Evolutionary conservation across 1,284 basidiomycete genomes (phyloP), one percentile per base, ranked within the genome.

Genomic region (Cryptococcus jaspeensis): DNA sequence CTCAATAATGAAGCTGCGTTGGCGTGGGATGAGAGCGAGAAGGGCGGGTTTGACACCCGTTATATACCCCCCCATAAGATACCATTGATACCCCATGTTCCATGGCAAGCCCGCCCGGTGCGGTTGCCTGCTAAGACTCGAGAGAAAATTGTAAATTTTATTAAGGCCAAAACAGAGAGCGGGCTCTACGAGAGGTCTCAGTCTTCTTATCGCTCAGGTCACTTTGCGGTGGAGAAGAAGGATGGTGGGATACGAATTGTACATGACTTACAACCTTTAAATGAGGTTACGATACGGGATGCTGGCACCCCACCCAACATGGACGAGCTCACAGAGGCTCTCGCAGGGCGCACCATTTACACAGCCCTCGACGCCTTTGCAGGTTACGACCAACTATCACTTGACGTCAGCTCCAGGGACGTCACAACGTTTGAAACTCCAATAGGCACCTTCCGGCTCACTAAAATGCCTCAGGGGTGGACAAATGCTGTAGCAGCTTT

Each of bases 201-300:
- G 22, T 45, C 43, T n/a, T 13, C n/a, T 12, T 45, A 45, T 45
- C 13, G 43, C 12, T 45, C 43, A 4, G 43, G 41, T 11, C 54
- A 40, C 52, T 58, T 58, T 38, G 36, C 52, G 13, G 56, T 54
- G 16, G 52, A 58, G 36, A 58, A 58, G 48, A n/a, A n/a, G n/a
- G 56, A 51, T 25, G 56, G 56, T 8, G n/a, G 52, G 25, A 50
- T 58, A 9, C 52, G 56, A 15, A 15, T 58, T 7, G 56, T 58
- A 15, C 56, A 58, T 47, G 52, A 58, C 43, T 20, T 58, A 20
- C 56, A 58, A 52, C 53, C 49, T 36, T 45, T 58, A 16, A 58
- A 58, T 42, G 25, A 25, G 13, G 18, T 50, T 48, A 58, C 56
- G 5, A 36, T 58, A 4, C 39, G 52, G 1, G 52, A 58, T 42